Percentiles rank a stretch among this genome's conserved stretches.
phyloP scores from a whole-genome alignment of 805 yeast genomes.

The Kazachstania viticola region DNA sequence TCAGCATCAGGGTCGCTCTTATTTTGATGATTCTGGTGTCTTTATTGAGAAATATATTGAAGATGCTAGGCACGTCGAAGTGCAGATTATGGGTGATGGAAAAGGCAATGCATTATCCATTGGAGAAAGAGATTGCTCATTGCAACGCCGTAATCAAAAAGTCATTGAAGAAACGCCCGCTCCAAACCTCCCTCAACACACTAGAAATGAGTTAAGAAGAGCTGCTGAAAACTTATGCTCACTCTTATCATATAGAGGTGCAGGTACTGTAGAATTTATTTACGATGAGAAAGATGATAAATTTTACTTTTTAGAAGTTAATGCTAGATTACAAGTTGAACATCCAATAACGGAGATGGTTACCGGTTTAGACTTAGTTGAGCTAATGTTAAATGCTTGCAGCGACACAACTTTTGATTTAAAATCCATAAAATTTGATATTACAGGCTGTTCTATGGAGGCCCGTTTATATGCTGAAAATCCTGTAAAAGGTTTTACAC shows the following conservation, averaged over 20 bases:
- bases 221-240: constrained; percentile 81
- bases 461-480: constrained; percentile 95
- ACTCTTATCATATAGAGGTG: constrained; percentile 82
- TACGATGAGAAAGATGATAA: constrained; percentile 79
- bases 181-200: constrained; percentile 75
- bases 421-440: constrained; percentile 37
- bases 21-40: constrained; percentile 92
- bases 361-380: constrained; percentile 89
- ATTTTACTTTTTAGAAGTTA: constrained; percentile 91
- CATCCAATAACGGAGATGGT: constrained; percentile 95
- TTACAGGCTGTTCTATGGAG: constrained; percentile 89
- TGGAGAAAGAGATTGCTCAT: constrained; percentile 95
- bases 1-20: constrained; percentile 84
- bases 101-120: constrained; percentile 83
- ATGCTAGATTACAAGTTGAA: constrained; percentile 94
- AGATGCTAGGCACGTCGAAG: constrained; percentile 90
- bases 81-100: constrained; percentile 96
- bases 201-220: constrained; percentile 60
- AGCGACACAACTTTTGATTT: constrained; percentile 84
- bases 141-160: constrained; percentile 95
- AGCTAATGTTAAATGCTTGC: constrained; percentile 92
- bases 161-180: constrained; percentile 97
- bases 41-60: constrained; percentile 91
- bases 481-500: constrained; percentile 89
- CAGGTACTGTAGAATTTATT: constrained; percentile 95